phyloP scores from a whole-genome alignment of 805 yeast species.

The Blastobotrys peoriensis region DNA sequence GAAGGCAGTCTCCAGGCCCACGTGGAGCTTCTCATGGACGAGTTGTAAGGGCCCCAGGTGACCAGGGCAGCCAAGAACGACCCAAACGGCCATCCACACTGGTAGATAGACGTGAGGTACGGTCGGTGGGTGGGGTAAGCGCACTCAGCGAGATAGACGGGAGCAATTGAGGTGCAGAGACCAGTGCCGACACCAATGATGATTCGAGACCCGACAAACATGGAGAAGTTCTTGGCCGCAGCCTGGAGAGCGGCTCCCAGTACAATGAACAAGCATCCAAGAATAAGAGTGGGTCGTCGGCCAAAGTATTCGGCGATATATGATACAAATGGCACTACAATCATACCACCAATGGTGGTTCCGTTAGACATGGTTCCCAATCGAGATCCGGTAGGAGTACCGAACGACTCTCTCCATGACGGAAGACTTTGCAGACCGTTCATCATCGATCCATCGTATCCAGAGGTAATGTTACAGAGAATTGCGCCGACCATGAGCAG shows the following conservation, averaged over 20 bases:
- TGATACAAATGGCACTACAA: slow-evolving; percentile 60
- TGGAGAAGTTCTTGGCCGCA: slow-evolving; percentile 50
- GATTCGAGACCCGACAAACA: slow-evolving; percentile 61
- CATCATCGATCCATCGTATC: slow-evolving; percentile 19
- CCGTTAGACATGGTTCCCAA: slow-evolving; percentile 19
- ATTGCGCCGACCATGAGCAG: slow-evolving; percentile 12
- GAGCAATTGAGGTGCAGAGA: slow-evolving; percentile 39
- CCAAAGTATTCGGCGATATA: slow-evolving; percentile 55
- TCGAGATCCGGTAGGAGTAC: slow-evolving; percentile 14
- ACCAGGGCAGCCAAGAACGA: slow-evolving; percentile 37
- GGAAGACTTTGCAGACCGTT: slow-evolving; percentile 23
- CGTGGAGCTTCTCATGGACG: slow-evolving; percentile 29
- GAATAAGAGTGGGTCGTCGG: slow-evolving; percentile 52
- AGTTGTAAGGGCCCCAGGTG: slow-evolving; percentile 7
- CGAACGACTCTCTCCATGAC: slow-evolving; percentile 16
- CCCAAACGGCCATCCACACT: slow-evolving; percentile 67
- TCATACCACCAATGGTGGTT: slow-evolving; percentile 54
- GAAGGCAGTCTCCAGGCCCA: slow-evolving; percentile 66
- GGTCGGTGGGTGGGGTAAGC: slow-evolving; percentile 58
- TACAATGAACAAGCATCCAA: slow-evolving; percentile 50
- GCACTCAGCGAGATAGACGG: slow-evolving; percentile 69
- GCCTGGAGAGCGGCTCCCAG: slow-evolving; percentile 73
- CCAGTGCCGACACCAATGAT: slow-evolving; percentile 30
- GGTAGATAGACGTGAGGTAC: slow-evolving; percentile 49
- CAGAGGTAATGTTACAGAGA: slow-evolving; percentile 13